Percentiles rank a stretch among this genome's conserved stretches.
Conservation (phyloP, 768 basidiomycete species). For the Sporobolomyces roseus region DNA sequence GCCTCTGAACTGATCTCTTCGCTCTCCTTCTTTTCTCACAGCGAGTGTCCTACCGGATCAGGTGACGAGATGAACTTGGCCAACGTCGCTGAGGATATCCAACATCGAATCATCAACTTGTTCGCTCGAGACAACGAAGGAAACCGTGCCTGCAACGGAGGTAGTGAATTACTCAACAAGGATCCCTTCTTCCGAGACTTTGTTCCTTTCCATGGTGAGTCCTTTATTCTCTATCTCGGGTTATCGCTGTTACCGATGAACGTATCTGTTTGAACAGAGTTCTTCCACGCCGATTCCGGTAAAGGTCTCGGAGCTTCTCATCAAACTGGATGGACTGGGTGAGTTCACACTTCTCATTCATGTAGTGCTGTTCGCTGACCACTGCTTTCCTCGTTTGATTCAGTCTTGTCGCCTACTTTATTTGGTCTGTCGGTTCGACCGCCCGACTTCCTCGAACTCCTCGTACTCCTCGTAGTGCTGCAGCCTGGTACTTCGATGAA, state of each 20-base stretch:
- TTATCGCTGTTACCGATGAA: slow-evolving; percentile 5
- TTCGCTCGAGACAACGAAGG: slow-evolving; percentile 85
- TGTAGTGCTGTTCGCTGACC: too few relatives aligned
- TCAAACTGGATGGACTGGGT: slow-evolving; percentile 83
- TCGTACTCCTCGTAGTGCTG: slow-evolving; percentile 63
- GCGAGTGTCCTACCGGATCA: slow-evolving; percentile 93
- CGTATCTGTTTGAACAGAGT: slow-evolving; percentile 53
- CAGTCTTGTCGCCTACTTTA: slow-evolving; percentile 60
- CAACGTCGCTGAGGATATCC: slow-evolving; percentile 91
- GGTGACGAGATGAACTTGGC: slow-evolving; percentile 98
- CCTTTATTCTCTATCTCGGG: slow-evolving; percentile 28
- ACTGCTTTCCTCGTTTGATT: too few relatives aligned
- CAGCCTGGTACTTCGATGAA: slow-evolving; percentile 89
- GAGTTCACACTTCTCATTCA: neutral
- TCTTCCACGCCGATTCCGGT: slow-evolving; percentile 91
- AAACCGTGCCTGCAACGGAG: slow-evolving; percentile 84
- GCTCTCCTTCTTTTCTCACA: slow-evolving; percentile 48
- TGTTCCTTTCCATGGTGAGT: slow-evolving; percentile 83
- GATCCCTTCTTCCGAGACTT: slow-evolving; percentile 97
- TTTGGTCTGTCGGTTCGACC: slow-evolving; percentile 57
- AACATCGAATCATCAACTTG: slow-evolving; percentile 97
- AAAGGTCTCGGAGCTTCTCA: slow-evolving; percentile 93
- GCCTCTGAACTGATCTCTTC: neutral
- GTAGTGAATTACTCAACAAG: slow-evolving; percentile 74
- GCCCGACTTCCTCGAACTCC: slow-evolving; percentile 93